Evolutionary conservation across 306 rosid species (phyloP).

Genomic region (Oemleria cerasiformis): DNA sequence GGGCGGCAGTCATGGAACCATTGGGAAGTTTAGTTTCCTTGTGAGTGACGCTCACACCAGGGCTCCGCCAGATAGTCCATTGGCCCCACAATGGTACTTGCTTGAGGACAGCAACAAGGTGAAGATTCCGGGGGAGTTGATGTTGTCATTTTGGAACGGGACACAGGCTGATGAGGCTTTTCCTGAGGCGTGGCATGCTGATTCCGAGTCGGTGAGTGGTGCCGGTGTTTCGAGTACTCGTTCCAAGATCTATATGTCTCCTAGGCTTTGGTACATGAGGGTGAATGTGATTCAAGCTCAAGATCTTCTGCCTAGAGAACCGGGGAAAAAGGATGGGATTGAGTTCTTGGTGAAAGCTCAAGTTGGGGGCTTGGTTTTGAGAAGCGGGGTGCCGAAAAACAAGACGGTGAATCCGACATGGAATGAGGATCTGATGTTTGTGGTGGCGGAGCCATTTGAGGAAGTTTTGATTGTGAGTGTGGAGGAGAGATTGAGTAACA

Average conservation of each 20-base stretch:
- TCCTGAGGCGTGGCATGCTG: constrained; percentile 18
- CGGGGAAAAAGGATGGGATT: not conserved
- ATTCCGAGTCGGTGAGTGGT: constrained; percentile 10
- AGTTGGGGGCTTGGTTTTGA: not conserved
- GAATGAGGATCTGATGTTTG: constrained; percentile 27
- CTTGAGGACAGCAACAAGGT: constrained; percentile 8
- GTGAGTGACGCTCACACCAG: constrained; percentile 3
- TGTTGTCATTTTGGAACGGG: constrained; percentile 18
- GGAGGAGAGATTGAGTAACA: not conserved
- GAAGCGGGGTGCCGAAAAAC: not conserved
- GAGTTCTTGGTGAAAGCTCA: constrained; percentile 4
- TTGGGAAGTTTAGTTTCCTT: constrained; percentile 8
- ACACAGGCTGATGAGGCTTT: constrained; percentile 24
- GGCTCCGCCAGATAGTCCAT: constrained; percentile 20
- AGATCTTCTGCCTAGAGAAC: constrained; percentile 10
- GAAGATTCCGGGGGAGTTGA: constrained; percentile 9
- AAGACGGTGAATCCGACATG: constrained; percentile 9
- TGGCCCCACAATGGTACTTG: constrained; percentile 19
- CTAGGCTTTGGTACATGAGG: constrained; percentile 33
- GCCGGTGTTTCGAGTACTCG: constrained; percentile 13
- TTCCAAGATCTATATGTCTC: constrained; percentile 38
- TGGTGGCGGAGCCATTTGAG: constrained; percentile 22
- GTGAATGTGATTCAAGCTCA: constrained; percentile 30
- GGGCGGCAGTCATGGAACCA: not conserved
- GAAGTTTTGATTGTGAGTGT: constrained; percentile 19